Evolutionary conservation across 352 stramenopile genomes (phyloP), one percentile per base, ranked within the genome.

Genomic region (Phytophthora foliorum): DNA sequence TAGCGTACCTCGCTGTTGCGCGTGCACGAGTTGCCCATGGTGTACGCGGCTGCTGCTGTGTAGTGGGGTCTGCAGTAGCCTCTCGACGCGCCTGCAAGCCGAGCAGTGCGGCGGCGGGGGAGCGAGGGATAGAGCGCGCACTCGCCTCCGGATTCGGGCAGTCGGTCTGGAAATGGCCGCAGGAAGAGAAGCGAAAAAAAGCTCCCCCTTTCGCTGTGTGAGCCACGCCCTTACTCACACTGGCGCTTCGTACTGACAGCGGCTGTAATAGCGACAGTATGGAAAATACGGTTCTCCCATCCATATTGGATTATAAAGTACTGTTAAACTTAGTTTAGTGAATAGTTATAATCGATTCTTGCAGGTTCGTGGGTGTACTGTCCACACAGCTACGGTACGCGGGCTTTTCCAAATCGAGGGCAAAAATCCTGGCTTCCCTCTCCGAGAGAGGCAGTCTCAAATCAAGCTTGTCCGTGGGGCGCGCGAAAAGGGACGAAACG

Each of bases 11-110:
- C 81, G 61, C 76, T 80, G 52, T 75, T 81, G 42, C 78, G 78
- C 29, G 81, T 88, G 61, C 81, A 90, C 24, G 81, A 82, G 73
- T 90, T 90, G 54, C 81, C 81, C 81, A 90, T 89, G 14, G 24
- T 57, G 58, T 25, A 21, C 22, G 55, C 46, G 44, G 46, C 62
- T 70, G 31, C 54, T 17, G 65, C 48, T 58, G 38, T 36, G 51
- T 52, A 31, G 31, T 38, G 53, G 49, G 9, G 39, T 16, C 54
- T 55, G 19, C 57, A 24, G 17, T 27, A 13, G 39, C 45, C 39
- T 65, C 39, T 62, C 24, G 42, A 75, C 55, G 67, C 56, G 63
- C 49, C 39, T 44, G 54, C 64, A 29, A 72, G 63, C 44, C 51
- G 50, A 39, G 52, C 64, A 63, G 50, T 72, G 49, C 31, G 44